Evolutionary conservation across 192 early-diverging fungal species (phyloP).

Genomic region (Gigaspora rosea): DNA sequence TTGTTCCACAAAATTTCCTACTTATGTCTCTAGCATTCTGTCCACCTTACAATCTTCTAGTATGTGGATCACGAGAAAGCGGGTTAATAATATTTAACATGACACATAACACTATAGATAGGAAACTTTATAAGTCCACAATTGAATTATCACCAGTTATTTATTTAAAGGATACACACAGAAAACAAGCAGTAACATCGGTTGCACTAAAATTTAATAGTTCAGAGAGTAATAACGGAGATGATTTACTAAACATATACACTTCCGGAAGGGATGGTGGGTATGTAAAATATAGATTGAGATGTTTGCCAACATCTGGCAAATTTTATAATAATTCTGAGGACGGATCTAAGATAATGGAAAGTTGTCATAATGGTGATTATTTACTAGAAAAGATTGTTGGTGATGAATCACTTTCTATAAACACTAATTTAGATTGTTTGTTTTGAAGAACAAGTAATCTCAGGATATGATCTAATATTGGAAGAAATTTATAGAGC

Average conservation of each 20-base stretch:
- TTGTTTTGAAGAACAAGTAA: neutral
- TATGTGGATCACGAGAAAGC: slow-evolving; percentile 48
- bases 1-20: slow-evolving; percentile 34
- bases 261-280: slow-evolving; percentile 70
- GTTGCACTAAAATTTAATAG: slow-evolving; percentile 35
- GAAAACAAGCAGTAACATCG: slow-evolving; percentile 52
- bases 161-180: slow-evolving; percentile 47
- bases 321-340: neutral
- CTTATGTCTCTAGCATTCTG: slow-evolving; percentile 37
- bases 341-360: neutral
- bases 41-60: slow-evolving; percentile 33
- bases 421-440: too few species aligned
- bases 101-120: neutral
- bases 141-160: slow-evolving; percentile 34
- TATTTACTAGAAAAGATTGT: too few species aligned
- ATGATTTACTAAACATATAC: slow-evolving; percentile 51
- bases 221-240: slow-evolving; percentile 2
- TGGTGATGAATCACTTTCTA: too few species aligned
- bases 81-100: slow-evolving; percentile 40
- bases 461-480: slow-evolving; percentile 22
- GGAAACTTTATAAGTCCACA: neutral
- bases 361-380: neutral
- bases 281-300: slow-evolving; percentile 55
- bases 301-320: slow-evolving; percentile 20
- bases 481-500: slow-evolving; percentile 57